Conservation (phyloP, 805 yeast species). For the Metschnikowia shivogae region DNA sequence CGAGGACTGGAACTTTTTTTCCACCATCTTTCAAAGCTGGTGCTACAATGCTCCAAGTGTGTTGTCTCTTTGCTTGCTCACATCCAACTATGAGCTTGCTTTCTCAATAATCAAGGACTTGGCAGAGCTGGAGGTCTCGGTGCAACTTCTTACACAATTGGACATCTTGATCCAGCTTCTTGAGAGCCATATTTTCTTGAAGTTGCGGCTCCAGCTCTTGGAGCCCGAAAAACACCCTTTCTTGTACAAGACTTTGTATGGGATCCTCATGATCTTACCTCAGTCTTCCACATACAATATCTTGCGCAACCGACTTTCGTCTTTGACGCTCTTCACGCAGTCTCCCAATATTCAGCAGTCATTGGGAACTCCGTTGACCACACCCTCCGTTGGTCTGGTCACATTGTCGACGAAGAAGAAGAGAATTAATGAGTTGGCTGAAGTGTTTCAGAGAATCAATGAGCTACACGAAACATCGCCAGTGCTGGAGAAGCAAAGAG, state of each 20-base stretch:
- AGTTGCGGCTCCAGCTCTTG: constrained; percentile 78
- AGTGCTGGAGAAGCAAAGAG: constrained; percentile 6
- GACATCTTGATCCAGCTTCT: constrained; percentile 86
- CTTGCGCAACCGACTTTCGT: constrained; percentile 67
- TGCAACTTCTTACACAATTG: constrained; percentile 75
- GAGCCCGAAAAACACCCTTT: constrained; percentile 82
- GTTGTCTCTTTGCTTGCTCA: constrained; percentile 74
- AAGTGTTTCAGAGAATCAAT: constrained; percentile 33
- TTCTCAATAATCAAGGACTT: constrained; percentile 76
- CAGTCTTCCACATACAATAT: constrained; percentile 89
- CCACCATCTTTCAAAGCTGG: constrained; percentile 83
- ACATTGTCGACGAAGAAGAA: constrained; percentile 33
- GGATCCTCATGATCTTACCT: constrained; percentile 88
- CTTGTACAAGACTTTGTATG: constrained; percentile 83
- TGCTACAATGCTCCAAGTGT: constrained; percentile 87
- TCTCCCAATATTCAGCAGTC: constrained; percentile 18
- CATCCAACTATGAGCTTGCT: constrained; percentile 86
- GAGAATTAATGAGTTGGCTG: constrained; percentile 39
- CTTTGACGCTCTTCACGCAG: constrained; percentile 37
- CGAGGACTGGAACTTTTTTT: constrained; percentile 67
- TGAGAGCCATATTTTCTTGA: constrained; percentile 90
- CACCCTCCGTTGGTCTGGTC: constrained; percentile 18
- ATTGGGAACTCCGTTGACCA: constrained; percentile 19
- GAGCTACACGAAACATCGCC: constrained; percentile 27
- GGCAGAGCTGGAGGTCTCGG: constrained; percentile 76